These are phyloP conservation scores for Cylindrotheca closterium DNA, from an alignment of 108 stramenopile species.

Conservation along the genomic window DNA sequence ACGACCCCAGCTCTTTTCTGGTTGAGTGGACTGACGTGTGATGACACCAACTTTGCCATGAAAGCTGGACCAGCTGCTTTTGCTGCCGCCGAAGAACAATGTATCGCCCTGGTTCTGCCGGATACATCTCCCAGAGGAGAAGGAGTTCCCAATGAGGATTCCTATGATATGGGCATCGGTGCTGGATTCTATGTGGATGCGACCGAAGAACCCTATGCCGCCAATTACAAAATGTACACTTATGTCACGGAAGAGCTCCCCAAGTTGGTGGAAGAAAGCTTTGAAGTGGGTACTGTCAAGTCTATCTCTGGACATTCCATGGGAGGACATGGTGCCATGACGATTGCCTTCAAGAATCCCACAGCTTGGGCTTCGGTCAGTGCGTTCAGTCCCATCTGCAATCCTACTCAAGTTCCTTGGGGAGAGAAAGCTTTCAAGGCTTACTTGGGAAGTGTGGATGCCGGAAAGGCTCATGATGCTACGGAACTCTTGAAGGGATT, in stretches of 20 bases:
- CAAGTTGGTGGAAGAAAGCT: constrained; percentile 56
- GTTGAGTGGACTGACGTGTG: constrained; percentile 95
- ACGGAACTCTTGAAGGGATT: constrained; percentile 26
- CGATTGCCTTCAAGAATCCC: constrained; percentile 75
- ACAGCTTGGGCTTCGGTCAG: constrained; percentile 63
- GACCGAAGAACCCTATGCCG: constrained; percentile 71
- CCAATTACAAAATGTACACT: constrained; percentile 94
- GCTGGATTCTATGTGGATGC: constrained; percentile 99
- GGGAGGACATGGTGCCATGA: constrained; percentile 92
- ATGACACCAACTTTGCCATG: constrained; percentile 92
- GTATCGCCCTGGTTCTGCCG: constrained; percentile 91
- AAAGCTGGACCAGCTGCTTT: constrained; percentile 85
- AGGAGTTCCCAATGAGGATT: constrained; percentile 75
- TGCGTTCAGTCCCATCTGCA: constrained; percentile 95
- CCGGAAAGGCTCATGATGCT: constrained; percentile 86
- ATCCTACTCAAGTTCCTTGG: constrained; percentile 91
- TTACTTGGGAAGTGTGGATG: constrained; percentile 87
- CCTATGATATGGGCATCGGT: constrained; percentile 94
- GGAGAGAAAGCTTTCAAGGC: constrained; percentile 95
- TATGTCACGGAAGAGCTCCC: constrained; percentile 94
- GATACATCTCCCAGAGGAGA: constrained; percentile 96
- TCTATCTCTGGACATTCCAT: constrained; percentile 84
- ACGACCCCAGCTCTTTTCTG: constrained; percentile 72
- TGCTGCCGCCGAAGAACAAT: constrained; percentile 63
- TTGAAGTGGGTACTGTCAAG: constrained; percentile 49